These are phyloP conservation scores for Teunomyces funiuensis DNA, from an alignment of 805 yeast species.

Conservation along the genomic window DNA sequence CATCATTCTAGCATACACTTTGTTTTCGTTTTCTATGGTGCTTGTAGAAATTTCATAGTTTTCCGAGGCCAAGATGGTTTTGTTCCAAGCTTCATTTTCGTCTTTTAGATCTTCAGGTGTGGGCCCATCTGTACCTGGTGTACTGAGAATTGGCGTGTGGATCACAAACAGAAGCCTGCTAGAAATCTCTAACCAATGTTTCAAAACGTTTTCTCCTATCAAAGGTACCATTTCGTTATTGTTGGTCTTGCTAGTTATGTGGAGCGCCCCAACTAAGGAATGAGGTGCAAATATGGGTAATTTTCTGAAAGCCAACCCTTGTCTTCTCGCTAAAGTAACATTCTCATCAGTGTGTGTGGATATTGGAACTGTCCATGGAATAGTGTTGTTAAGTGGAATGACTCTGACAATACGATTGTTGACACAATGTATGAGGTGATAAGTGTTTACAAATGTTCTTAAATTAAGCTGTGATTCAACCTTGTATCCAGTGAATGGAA, in stretches of 20 bases:
- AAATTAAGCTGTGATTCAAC: conserved; percentile 23
- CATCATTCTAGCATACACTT: background rate
- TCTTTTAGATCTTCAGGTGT: conserved; percentile 5
- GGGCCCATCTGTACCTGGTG: conserved; percentile 28
- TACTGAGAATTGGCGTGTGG: conserved; percentile 30
- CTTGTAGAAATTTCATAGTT: conserved; percentile 12
- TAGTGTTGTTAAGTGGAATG: conserved; percentile 14
- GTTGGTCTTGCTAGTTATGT: conserved; percentile 2
- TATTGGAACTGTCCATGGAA: conserved; percentile 25
- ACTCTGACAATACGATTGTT: conserved; percentile 28
- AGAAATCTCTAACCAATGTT: conserved; percentile 29
- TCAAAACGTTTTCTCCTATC: conserved; percentile 23
- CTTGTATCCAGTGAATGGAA: conserved; percentile 26
- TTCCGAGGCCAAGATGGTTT: conserved; percentile 18
- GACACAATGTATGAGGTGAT: conserved; percentile 27
- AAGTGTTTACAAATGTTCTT: conserved; percentile 13
- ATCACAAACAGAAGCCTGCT: conserved; percentile 14
- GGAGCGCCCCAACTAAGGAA: conserved; percentile 26
- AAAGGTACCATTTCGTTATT: conserved; percentile 18
- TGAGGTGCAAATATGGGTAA: conserved; percentile 29
- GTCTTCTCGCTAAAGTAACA: conserved; percentile 21
- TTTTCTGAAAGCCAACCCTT: conserved; percentile 19
- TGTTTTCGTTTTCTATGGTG: background rate
- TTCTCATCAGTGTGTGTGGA: conserved; percentile 1
- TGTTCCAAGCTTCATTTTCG: conserved; percentile 16